Conservation (phyloP, 345 rosid genomes). For the Bruguiera sexangula region DNA sequence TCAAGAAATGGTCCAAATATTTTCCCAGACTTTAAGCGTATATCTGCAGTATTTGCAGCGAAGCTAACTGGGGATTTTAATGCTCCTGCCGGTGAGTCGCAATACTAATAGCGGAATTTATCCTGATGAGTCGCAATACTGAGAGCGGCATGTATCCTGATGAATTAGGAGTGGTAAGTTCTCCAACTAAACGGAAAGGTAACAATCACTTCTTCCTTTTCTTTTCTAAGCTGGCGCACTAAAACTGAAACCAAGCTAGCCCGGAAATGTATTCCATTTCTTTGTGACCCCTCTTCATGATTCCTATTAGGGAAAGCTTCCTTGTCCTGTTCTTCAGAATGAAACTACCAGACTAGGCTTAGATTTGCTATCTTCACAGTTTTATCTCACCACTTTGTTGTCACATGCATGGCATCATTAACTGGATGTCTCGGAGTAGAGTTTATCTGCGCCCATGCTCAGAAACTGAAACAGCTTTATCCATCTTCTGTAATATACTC, state of each 20-base stretch:
- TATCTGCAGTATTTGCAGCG: constrained; percentile 64
- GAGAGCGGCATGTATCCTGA: no score
- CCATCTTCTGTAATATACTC: neutral
- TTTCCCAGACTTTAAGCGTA: no score
- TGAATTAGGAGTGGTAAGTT: constrained; percentile 81
- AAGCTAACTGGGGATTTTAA: constrained; percentile 95
- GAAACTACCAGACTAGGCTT: constrained; percentile 57
- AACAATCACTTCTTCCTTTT: constrained; percentile 8
- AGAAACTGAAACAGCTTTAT: neutral
- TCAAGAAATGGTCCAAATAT: no score
- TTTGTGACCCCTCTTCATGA: constrained; percentile 1
- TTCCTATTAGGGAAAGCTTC: constrained; percentile 69
- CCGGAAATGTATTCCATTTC: constrained; percentile 2
- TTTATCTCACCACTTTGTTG: neutral
- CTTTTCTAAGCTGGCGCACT: neutral
- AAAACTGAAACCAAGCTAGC: neutral
- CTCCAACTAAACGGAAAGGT: constrained; percentile 86
- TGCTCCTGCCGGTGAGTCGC: constrained; percentile 82
- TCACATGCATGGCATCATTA: neutral
- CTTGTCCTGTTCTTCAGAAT: constrained; percentile 80
- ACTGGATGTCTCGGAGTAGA: neutral
- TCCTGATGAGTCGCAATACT: neutral
- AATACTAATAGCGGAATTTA: constrained; percentile 54
- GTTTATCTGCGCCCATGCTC: neutral
- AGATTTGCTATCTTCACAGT: neutral